Evolutionary conservation across 805 yeast genomes (phyloP), one percentile per base, ranked within the genome.

Genomic region (Candida tammaniensis): DNA sequence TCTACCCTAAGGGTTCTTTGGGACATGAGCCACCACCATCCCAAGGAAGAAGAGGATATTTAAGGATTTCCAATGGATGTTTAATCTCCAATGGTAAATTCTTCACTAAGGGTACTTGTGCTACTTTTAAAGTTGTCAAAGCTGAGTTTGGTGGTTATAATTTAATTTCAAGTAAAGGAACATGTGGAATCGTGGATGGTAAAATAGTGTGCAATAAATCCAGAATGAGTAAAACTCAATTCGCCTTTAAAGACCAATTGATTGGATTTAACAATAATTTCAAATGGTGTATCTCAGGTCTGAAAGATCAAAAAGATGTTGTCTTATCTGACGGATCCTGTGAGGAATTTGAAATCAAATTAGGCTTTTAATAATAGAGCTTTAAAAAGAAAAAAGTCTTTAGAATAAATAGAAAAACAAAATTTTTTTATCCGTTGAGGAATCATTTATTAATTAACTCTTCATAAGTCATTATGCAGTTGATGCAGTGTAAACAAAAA

Each of bases 1-100:
- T 74, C 54, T 66, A 76, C 30, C 97, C 95, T 17, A 87, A 87
- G 59, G 47, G 48, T 5, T 40, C 48, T 17, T 15, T 26, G 22
- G 38, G 35, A 6, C 17, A 20, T 15, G 29, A 28, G 70, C 75
- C 23, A 43, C 28, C 37, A 2, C 42, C 42, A 4, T 23, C 36
- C n/a, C 27, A 30, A 20, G 36, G 35, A 3, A 24, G 13, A 12
- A 36, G 33, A 21, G 45, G 43, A 2, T 43, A 25, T 20, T 30
- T 43, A 21, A 40, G 40, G 22, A 27, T 40, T 1, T 23, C 33
- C 2, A 20, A 43, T 20, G 96, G 95, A 7, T 86, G 96, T 59
- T 62, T 91, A 39, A 91, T 89, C 50, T 76, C 84, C 40, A 84
- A 77, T 50, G 98, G 98, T 4, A 74, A 78, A 45, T 89, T 95